phyloP scores from a whole-genome alignment of 2,329 filamentous ascomycete species.

The Epichloe sp. region DNA sequence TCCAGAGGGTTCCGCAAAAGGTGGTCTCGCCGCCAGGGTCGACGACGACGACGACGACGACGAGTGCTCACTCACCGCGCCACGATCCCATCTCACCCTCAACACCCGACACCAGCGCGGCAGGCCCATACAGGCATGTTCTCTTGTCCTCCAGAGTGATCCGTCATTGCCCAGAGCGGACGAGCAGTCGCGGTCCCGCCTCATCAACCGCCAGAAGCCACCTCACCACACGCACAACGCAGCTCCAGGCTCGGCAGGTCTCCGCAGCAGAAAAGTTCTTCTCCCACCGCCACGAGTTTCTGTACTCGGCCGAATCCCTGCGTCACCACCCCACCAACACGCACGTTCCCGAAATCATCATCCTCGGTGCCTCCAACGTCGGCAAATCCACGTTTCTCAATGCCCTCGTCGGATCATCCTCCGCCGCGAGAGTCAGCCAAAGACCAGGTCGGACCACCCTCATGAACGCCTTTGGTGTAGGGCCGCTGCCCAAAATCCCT shows the following conservation, averaged over 20 bases:
- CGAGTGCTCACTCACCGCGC: background rate
- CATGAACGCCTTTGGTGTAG: slow-evolving; percentile 44
- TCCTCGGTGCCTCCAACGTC: slow-evolving; percentile 79
- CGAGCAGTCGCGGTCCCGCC: background rate
- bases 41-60: too few species aligned
- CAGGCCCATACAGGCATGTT: slow-evolving; percentile 4
- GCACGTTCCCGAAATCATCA: slow-evolving; percentile 49
- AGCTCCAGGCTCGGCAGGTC: slow-evolving; percentile 13
- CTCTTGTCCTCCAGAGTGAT: slow-evolving; percentile 10
- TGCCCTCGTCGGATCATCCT: slow-evolving; percentile 46
- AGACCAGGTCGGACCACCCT: slow-evolving; percentile 39
- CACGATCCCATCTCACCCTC: background rate
- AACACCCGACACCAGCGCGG: background rate
- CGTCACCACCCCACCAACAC: slow-evolving; percentile 37
- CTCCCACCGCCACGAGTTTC: slow-evolving; percentile 20
- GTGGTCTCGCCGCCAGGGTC: too few species aligned
- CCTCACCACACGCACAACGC: slow-evolving; percentile 6
- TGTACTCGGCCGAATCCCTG: slow-evolving; percentile 37
- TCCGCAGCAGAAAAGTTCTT: slow-evolving; percentile 21
- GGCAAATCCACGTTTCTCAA: slow-evolving; percentile 87
- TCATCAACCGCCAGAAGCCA: background rate
- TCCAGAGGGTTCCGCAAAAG: too few species aligned
- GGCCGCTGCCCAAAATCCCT: slow-evolving; percentile 22
- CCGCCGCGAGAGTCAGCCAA: slow-evolving; percentile 35
- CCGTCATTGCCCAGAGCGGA: slow-evolving; percentile 1